These are phyloP conservation scores for Tarenaya hassleriana DNA, from an alignment of 345 rosid genomes.

Conservation along the genomic window DNA sequence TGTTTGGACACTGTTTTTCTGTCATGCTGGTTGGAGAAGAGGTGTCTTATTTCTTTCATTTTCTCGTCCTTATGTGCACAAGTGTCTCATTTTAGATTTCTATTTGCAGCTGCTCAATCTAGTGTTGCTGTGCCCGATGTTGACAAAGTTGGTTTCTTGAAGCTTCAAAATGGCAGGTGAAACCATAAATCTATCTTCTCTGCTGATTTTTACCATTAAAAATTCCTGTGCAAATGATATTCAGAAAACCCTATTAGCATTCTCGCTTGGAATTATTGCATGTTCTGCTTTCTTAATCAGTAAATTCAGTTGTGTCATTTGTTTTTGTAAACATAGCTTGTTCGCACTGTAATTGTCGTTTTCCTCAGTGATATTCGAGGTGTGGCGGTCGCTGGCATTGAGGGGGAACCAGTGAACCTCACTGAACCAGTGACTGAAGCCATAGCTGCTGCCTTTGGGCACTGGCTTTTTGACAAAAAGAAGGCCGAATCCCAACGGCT, in stretches of 20 bases:
- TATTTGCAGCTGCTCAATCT: conserved; percentile 55
- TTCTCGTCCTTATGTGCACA: background rate
- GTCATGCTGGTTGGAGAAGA: conserved; percentile 14
- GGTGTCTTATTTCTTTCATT: background rate
- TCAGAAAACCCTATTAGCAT: background rate
- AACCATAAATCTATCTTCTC: conserved; percentile 7
- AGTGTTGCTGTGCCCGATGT: conserved; percentile 48
- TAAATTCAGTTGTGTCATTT: background rate
- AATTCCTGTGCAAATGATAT: background rate
- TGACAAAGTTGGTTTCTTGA: conserved; percentile 60
- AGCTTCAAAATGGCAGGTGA: conserved; percentile 98
- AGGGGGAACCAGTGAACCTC: conserved; percentile 84
- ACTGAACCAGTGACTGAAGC: conserved; percentile 83
- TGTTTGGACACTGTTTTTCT: conserved; percentile 1
- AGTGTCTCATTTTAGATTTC: conserved; percentile 20
- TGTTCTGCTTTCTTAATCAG: conserved; percentile 1
- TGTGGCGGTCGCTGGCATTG: conserved; percentile 86
- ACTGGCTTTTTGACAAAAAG: conserved; percentile 76
- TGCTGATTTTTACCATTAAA: background rate
- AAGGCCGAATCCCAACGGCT: conserved; percentile 37
- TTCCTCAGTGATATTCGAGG: conserved; percentile 79
- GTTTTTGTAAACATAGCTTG: background rate
- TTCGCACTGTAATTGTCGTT: background rate
- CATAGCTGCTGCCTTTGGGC: conserved; percentile 88
- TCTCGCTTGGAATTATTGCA: conserved; percentile 3